These are phyloP conservation scores for Flaveria trinervia DNA, from an alignment of 129 eudicot genomes.

Conservation along the genomic window DNA sequence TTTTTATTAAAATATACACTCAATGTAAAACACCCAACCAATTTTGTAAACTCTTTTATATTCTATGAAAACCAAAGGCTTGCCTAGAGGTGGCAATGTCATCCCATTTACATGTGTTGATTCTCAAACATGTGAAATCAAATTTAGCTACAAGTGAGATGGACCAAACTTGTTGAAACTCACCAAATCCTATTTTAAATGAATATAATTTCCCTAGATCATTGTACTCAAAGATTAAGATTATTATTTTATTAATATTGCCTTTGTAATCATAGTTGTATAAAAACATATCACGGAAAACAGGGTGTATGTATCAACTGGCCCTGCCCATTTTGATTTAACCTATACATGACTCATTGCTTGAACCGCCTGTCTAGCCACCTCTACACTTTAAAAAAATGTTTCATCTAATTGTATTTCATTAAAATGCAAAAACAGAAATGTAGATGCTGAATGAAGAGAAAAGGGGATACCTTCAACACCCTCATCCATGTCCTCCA, in stretches of 20 bases:
- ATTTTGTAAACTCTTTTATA: background rate
- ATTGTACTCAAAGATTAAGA: background rate
- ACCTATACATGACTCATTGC: background rate
- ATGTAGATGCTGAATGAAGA: background rate
- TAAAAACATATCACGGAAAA: background rate
- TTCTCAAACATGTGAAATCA: background rate
- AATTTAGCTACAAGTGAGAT: background rate
- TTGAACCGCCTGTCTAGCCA: background rate
- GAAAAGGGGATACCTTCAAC: conserved; percentile 41
- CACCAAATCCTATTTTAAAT: background rate
- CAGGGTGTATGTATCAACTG: background rate
- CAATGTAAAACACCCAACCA: background rate
- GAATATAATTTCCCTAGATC: background rate
- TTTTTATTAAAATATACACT: background rate
- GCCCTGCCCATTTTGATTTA: background rate
- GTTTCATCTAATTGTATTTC: background rate
- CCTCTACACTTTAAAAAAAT: background rate
- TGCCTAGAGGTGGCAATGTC: background rate
- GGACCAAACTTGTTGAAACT: background rate
- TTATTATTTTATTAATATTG: background rate
- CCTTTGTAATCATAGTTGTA: background rate
- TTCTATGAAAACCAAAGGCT: background rate
- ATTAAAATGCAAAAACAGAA: background rate
- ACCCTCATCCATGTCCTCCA: conserved; percentile 49
- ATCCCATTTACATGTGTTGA: background rate